Evolutionary conservation across 1,139 yeast species (phyloP), one percentile per base, ranked within the genome.

Genomic region (Protomyces lactucae-debilis): DNA sequence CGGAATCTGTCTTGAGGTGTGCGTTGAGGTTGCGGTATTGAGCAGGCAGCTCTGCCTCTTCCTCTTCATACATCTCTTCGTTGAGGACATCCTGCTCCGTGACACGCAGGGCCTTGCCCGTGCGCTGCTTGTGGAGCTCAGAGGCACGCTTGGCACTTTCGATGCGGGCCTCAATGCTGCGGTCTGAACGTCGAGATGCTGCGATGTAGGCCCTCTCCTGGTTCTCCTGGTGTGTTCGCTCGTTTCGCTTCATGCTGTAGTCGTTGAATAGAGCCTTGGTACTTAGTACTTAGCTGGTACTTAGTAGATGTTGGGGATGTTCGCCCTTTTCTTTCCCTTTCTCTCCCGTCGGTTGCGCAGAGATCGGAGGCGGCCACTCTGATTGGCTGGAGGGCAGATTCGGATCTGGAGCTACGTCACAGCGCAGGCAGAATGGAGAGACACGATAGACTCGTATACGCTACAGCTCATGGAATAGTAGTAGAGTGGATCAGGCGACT

Each of bases 201-300:
- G 65, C 65, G 23, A 61, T 61, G 36, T 55, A 61, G 36, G 65
- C 65, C 18, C 65, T 16, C 57, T 61, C 65, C 28, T 61, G 60
- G 35, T 55, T 60, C 40, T 25, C 32, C 16, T 32, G 43, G 52
- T 52, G 52, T 21, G 56, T 55, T 12, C 57, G 45, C 36, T 51
- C 54, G n/a, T 18, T 43, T 1, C 48, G 21, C 48, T 43, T 43
- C 48, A 43, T 43, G 25, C 16, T 39, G 43, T 14, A 4, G 32
- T 28, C 3, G 32, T 1, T 28, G 23, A 21, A 2, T 21, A 21
- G 23, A 21, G 23, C 23, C 23, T 21, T 21, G 21, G 21, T 21
- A 21, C 21, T 21, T 2, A 21, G 23, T 21, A 21, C 23, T 21
- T 21, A 2, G 23, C 2, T 21, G 2, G 23, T 21, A 21, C 23